These are phyloP conservation scores for Lasiosphaeria hispida DNA, from an alignment of 495 filamentous ascomycete genomes.

Conservation along the genomic window DNA sequence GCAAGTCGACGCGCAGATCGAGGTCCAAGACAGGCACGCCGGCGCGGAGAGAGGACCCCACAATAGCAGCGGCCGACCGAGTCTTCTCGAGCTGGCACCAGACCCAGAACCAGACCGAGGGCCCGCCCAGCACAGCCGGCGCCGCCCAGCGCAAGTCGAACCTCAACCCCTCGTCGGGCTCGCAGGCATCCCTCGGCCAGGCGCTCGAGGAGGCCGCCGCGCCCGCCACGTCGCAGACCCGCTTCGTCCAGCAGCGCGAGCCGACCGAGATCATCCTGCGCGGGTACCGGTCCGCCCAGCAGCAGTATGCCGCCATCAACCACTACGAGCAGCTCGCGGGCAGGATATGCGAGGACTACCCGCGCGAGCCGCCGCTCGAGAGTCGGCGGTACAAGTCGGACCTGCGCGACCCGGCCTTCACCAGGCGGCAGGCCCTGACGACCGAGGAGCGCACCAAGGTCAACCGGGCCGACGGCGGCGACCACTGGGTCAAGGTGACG, in stretches of 20 bases:
- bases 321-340: conserved; percentile 79
- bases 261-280: conserved; percentile 82
- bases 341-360: conserved; percentile 86
- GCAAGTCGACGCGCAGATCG: conserved; percentile 54
- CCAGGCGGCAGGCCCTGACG: conserved; percentile 57
- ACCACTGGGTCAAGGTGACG: conserved; percentile 90
- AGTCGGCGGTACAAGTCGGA: conserved; percentile 55
- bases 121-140: conserved; percentile 17
- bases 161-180: conserved; percentile 16
- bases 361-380: conserved; percentile 62
- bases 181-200: conserved; percentile 19
- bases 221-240: conserved; percentile 20
- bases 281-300: conserved; percentile 67
- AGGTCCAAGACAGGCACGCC: conserved; percentile 51
- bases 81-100: conserved; percentile 44
- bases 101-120: conserved; percentile 27
- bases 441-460: conserved; percentile 69
- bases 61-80: conserved; percentile 51
- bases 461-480: conserved; percentile 70
- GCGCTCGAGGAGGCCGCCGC: conserved; percentile 29
- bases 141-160: conserved; percentile 30
- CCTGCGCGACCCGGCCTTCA: conserved; percentile 63
- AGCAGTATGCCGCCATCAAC: conserved; percentile 81
- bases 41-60: conserved; percentile 53
- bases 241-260: conserved; percentile 25